Conservation (phyloP, 257 asterid species). For the Salvia miltiorrhiza region DNA sequence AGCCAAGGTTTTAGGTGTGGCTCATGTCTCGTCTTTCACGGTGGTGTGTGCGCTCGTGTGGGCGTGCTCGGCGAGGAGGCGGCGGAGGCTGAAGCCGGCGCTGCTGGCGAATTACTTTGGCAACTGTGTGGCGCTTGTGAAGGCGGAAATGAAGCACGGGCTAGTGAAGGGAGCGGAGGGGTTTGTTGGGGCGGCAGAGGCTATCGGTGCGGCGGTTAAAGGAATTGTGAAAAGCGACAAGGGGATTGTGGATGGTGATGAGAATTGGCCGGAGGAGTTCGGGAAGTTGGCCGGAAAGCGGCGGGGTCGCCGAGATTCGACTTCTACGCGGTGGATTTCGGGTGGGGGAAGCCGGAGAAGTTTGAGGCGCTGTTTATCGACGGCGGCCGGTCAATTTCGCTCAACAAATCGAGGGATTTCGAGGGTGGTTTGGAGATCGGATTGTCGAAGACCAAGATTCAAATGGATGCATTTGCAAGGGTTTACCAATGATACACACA, state of each 20-base stretch:
- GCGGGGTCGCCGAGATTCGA: constrained; percentile 28
- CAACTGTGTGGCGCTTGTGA: too few relatives aligned
- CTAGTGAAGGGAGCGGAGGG: too few relatives aligned
- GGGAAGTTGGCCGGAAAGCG: constrained; percentile 10
- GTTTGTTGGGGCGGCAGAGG: too few relatives aligned
- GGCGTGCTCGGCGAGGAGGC: constrained; percentile 26
- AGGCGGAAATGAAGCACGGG: too few relatives aligned
- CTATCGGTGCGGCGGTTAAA: too few relatives aligned
- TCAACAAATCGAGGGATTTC: constrained; percentile 26
- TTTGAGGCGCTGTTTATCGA: constrained; percentile 32
- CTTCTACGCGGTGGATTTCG: constrained; percentile 36
- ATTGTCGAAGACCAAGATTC: constrained; percentile 13
- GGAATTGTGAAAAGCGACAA: too few relatives aligned
- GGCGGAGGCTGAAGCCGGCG: background rate
- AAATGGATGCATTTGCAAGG: constrained; percentile 30
- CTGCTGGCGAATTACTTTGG: too few relatives aligned
- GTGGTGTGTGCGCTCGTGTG: constrained; percentile 23
- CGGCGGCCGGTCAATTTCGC: constrained; percentile 18
- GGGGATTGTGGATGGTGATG: background rate
- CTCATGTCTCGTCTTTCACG: constrained; percentile 24
- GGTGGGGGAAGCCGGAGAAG: constrained; percentile 46
- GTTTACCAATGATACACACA: too few relatives aligned
- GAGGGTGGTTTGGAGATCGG: constrained; percentile 43
- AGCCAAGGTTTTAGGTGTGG: background rate
- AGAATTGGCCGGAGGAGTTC: constrained; percentile 15